Evolutionary conservation across 2,329 filamentous ascomycete species (phyloP), one percentile per base, ranked within the genome.

Genomic region (Cordyceps militaris): DNA sequence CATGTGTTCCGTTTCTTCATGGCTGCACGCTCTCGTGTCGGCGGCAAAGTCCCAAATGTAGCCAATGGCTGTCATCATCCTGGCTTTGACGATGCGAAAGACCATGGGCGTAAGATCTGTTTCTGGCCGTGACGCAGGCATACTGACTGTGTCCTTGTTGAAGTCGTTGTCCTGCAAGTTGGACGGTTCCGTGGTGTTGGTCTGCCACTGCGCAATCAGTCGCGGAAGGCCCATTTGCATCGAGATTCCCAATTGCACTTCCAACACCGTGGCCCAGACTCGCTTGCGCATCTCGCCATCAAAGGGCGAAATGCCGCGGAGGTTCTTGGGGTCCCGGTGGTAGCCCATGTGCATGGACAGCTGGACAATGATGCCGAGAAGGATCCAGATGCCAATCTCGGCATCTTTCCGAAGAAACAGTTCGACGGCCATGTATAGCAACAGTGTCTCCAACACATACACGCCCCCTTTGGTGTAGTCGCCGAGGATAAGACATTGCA

Each of bases 401-500:
- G 69, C 64, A 21, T 75, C 72, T 0, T 58, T 63, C 7, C 62
- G 60, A 1, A 64, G 56, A 30, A 66, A 62, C 4, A 69, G 58
- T 57, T 76, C 74, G 9, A 67, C 60, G 11, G 64, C 58, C 10
- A 71, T 58, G 54, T 75, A 72, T 3, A 70, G 64, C 16, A 73
- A 63, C 8, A 76, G 40, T 0, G 73, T 71, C 44, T 75, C 73
- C 1, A 75, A 61, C 0, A 75, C 75, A 34, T 75, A 73, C 0
- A 70, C 67, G 1, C 76, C 76, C 3, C 71, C 70, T 13, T 71
- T 74, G 9, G 74, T 75, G 56, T 78, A 80, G 23, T 70, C 60
- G 8, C 69, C 73, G 3, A 72, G 55, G 3, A 67, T 44, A 0
- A 76, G 66, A 30, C 74, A 75, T 42, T 76, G 72, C 3, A 67